Percentiles rank a stretch among this genome's conserved stretches.
Conservation (phyloP, 805 yeast species). For the Kuraishia cidri region DNA sequence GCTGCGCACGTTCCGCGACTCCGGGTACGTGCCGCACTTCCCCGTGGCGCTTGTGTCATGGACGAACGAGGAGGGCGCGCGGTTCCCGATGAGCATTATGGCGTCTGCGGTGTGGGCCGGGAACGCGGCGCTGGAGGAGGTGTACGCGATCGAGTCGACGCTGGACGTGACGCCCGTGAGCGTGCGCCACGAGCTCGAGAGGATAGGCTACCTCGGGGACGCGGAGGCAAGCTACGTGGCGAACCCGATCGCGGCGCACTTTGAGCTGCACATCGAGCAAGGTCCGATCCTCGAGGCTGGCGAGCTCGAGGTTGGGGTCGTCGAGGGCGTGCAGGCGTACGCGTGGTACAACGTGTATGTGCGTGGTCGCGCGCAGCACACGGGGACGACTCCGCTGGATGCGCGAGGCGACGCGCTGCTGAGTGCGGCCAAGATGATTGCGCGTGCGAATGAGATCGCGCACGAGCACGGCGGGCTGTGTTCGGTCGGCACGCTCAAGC, state of each 20-base stretch:
- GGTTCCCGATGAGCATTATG: constrained; percentile 64
- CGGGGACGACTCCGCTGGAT: constrained; percentile 65
- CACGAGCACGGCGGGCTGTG: constrained; percentile 40
- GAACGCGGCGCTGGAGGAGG: constrained; percentile 31
- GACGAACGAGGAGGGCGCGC: constrained; percentile 77
- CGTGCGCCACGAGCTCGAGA: constrained; percentile 42
- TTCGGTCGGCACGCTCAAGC: constrained; percentile 48
- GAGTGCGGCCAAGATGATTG: constrained; percentile 49
- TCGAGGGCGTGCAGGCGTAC: constrained; percentile 59
- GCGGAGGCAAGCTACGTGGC: constrained; percentile 34
- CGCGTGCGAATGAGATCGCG: constrained; percentile 48
- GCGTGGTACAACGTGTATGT: constrained; percentile 52
- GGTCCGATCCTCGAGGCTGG: constrained; percentile 62
- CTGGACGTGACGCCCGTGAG: constrained; percentile 39
- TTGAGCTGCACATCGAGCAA: constrained; percentile 71
- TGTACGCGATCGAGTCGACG: constrained; percentile 43
- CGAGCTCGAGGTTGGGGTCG: constrained; percentile 52
- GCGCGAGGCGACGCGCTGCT: constrained; percentile 54
- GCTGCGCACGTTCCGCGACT: constrained; percentile 53
- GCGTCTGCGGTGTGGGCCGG: constrained; percentile 65
- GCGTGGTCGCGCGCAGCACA: constrained; percentile 58
- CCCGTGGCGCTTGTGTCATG: constrained; percentile 61
- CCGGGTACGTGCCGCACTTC: constrained; percentile 47
- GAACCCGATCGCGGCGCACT: constrained; percentile 58
- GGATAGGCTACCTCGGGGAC: constrained; percentile 58